phyloP scores from a whole-genome alignment of 257 asterid genomes.

The Solanum neorickii region DNA sequence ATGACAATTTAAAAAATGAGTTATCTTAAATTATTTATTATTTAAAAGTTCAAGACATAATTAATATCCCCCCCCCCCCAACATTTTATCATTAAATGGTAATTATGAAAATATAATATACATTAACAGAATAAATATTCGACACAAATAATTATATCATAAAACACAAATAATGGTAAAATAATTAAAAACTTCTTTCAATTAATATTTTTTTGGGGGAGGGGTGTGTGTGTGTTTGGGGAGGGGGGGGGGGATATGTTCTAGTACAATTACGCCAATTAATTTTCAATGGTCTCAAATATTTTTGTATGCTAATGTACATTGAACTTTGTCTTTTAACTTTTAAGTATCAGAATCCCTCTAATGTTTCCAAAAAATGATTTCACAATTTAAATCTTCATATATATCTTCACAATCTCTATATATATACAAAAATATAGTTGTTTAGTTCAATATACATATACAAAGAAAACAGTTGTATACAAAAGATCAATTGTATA shows the following conservation, averaged over 20 bases:
- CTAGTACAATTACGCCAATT: too few relatives aligned
- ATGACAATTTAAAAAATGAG: not conserved
- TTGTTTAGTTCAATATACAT: too few relatives aligned
- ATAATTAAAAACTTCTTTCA: not conserved
- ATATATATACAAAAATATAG: too few relatives aligned
- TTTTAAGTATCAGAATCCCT: not conserved
- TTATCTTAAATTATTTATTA: not conserved
- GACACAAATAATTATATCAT: too few relatives aligned
- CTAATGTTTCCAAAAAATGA: not conserved
- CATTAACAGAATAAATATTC: too few relatives aligned
- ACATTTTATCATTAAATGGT: not conserved
- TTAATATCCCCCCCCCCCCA: not conserved
- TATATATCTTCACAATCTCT: not conserved
- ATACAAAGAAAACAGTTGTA: too few relatives aligned
- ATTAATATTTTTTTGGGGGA: too few relatives aligned
- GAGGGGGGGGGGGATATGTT: too few relatives aligned
- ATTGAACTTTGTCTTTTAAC: not conserved
- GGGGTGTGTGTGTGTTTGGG: rapidly evolving
- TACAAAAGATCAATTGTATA: too few relatives aligned
- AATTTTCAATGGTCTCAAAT: not conserved
- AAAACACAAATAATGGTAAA: too few relatives aligned
- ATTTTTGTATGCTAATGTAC: not conserved
- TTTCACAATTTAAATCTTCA: not conserved
- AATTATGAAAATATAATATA: not conserved
- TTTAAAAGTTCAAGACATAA: not conserved